A percentile compares a stretch with the other conserved stretches of the same genome.
Evolutionary conservation across 495 filamentous ascomycete genomes (phyloP).

Genomic region (Melanomma pulvis-pyrius): DNA sequence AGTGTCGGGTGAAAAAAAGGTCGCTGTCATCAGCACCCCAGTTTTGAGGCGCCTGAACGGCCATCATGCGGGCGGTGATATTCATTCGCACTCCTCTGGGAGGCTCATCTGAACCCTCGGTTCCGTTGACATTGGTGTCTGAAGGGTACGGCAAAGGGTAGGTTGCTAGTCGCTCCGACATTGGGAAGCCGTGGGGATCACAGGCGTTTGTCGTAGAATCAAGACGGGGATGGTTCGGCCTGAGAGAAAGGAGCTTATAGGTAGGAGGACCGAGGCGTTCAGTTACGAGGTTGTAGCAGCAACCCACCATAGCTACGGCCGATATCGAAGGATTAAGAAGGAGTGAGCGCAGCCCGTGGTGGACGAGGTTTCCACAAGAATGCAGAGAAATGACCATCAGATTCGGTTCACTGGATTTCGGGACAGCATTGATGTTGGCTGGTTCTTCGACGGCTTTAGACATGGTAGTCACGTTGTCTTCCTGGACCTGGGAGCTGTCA

Average conservation of each 20-base stretch:
- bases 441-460: conserved; percentile 17
- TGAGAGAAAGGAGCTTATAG: conserved; percentile 70
- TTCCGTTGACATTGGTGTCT: conserved; percentile 14
- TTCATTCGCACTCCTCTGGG: conserved; percentile 74
- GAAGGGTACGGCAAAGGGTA: conserved; percentile 44
- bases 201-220: conserved; percentile 60
- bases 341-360: conserved; percentile 87
- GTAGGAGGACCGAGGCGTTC: conserved; percentile 85
- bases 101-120: conserved; percentile 31
- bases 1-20: conserved; percentile 88
- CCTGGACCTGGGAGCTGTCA: conserved; percentile 16
- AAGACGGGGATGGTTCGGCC: conserved; percentile 65
- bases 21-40: conserved; percentile 83
- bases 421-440: conserved; percentile 36
- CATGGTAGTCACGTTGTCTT: conserved; percentile 15
- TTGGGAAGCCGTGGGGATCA: conserved; percentile 90
- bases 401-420: conserved; percentile 33
- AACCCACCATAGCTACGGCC: conserved; percentile 91
- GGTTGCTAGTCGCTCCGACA: conserved; percentile 72
- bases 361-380: conserved; percentile 95
- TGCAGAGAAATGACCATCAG: conserved; percentile 93
- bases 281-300: conserved; percentile 95
- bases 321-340: conserved; percentile 78
- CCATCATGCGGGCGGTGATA: conserved; percentile 96
- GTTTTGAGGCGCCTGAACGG: conserved; percentile 89